phyloP scores from a whole-genome alignment of 306 rosid genomes.

The Trichosanthes truncata region DNA sequence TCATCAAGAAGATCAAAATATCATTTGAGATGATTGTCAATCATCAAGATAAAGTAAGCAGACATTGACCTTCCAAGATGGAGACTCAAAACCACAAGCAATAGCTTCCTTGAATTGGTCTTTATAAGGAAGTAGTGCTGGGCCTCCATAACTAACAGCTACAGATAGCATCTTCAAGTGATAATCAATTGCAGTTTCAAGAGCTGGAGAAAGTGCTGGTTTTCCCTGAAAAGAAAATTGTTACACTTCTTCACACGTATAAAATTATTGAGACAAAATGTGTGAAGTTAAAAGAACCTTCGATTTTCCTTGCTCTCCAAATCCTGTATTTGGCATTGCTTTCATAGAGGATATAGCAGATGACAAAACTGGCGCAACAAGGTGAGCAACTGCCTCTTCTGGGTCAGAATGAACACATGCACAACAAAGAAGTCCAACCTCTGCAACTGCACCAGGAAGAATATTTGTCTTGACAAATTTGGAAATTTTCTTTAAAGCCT shows the following conservation, averaged over 20 bases:
- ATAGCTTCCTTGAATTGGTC: conserved; percentile 70
- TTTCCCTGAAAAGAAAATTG: conserved; percentile 49
- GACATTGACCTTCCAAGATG: conserved; percentile 83
- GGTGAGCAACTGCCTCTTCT: conserved; percentile 73
- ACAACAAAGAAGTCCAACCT: conserved; percentile 98
- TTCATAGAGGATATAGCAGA: conserved; percentile 75
- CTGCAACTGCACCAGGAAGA: conserved; percentile 96
- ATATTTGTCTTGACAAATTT: conserved; percentile 93
- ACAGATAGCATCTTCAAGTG: conserved; percentile 81
- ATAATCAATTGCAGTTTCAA: conserved; percentile 90
- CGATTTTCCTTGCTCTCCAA: conserved; percentile 65
- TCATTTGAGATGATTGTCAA: background rate
- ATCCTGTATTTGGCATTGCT: conserved; percentile 73
- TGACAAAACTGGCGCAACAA: conserved; percentile 72
- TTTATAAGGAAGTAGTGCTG: conserved; percentile 58
- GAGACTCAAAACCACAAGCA: conserved; percentile 82
- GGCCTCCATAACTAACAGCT: conserved; percentile 84
- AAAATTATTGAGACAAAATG: conserved; percentile 13
- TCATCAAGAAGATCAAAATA: background rate
- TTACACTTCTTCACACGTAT: conserved; percentile 18
- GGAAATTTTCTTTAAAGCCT: conserved; percentile 93
- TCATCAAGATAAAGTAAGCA: background rate
- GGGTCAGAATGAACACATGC: conserved; percentile 92
- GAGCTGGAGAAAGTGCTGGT: conserved; percentile 87
- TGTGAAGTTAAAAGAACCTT: conserved; percentile 45